Evolutionary conservation across 805 yeast species (phyloP), one percentile per base, ranked within the genome.

Genomic region (Wickerhamiella kazuoi): DNA sequence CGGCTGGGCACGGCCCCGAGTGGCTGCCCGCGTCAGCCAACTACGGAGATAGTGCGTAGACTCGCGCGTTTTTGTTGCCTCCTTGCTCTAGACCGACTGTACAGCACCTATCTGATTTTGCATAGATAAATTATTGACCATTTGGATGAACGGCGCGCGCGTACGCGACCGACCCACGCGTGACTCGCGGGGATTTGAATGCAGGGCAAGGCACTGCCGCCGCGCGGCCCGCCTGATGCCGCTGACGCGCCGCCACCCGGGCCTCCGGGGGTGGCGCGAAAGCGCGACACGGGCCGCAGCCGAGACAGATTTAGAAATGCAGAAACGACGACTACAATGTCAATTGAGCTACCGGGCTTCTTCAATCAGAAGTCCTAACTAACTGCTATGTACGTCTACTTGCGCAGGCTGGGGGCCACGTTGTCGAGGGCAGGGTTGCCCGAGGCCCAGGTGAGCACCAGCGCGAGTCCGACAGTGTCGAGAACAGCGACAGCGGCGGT

Each of bases 391-490:
- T 23, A n/a, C n/a, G 26, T 23, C 31, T 29, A 29, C 6, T 29
- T 13, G 14, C 31, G 31, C 16, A 31, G 34, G 14, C 13, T 4
- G 21, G 34, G 34, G 15, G 34, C 21, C 5, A 36, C 33, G 30
- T 28, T 31, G 35, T 36, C 34, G 29, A 34, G 30, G n/a, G 37
- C 40, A 29, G 43, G 43, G 43, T 40, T 40, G 31, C 43, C 43
- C 15, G 37, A 30, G 21, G 37, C 39, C 63, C 63, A 59, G 44
- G 58, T 57, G 37, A 62, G 52, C 18, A 55, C 52, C 28, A 58
- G 48, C 4, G 67, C 50, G 29, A 62, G 52, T 15, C 67, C 67
- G 21, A 63, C 63, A 21, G 67, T 62, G 51, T 63, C 66, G 21
- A 63, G 48, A 29, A 61, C 41, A 37, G 59, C 49, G 15, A 55